phyloP scores from a whole-genome alignment of 108 stramenopile genomes.

The Chaetoceros muelleri region DNA sequence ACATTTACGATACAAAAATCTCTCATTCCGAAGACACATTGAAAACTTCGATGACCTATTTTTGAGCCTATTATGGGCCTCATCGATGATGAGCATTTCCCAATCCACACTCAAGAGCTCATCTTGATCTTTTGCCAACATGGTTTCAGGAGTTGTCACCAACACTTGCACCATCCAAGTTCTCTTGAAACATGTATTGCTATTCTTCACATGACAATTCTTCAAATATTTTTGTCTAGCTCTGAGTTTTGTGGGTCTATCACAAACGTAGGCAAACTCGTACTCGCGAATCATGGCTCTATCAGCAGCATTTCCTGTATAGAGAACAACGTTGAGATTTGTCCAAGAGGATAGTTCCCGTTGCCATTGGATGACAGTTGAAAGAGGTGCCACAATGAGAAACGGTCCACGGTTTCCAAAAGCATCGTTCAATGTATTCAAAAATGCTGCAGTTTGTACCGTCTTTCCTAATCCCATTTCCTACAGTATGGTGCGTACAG shows the following conservation, averaged over 20 bases:
- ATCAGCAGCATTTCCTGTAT: slow-evolving; percentile 87
- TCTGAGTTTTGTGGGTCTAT: slow-evolving; percentile 4
- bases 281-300: slow-evolving; percentile 74
- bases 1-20: slow-evolving; percentile 8
- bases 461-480: slow-evolving; percentile 16
- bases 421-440: slow-evolving; percentile 39
- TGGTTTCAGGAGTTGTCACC: slow-evolving; percentile 95
- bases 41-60: slow-evolving; percentile 16
- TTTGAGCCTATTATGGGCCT: slow-evolving; percentile 81
- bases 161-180: slow-evolving; percentile 26
- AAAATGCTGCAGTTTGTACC: slow-evolving; percentile 69
- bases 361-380: slow-evolving; percentile 88
- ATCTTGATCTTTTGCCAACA: slow-evolving; percentile 60
- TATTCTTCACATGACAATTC: background rate
- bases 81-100: slow-evolving; percentile 90
- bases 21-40: background rate
- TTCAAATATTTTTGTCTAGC: background rate
- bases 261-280: slow-evolving; percentile 75
- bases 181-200: background rate
- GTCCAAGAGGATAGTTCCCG: slow-evolving; percentile 89
- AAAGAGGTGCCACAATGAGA: slow-evolving; percentile 87
- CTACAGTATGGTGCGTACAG: background rate
- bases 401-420: slow-evolving; percentile 78
- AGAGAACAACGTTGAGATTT: slow-evolving; percentile 87
- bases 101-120: slow-evolving; percentile 75